Percentiles rank a stretch among this genome's conserved stretches.
Conservation (phyloP, 306 rosid species). For the Cyclanthera cordifolia region DNA sequence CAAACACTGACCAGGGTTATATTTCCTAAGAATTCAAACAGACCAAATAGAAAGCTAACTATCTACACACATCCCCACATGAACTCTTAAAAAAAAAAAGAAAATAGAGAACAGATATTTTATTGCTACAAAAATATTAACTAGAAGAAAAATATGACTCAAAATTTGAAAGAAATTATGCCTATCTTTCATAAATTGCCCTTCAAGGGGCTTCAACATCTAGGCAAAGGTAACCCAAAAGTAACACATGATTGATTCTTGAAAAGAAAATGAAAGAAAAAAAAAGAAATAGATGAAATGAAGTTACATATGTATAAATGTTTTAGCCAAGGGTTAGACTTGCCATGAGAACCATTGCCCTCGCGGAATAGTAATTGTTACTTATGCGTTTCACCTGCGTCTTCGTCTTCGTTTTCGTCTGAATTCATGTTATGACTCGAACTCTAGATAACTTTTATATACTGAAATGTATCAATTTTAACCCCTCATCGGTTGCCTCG, state of each 20-base stretch:
- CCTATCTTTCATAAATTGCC: not conserved
- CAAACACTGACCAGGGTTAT: not conserved
- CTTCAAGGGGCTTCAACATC: too few relatives aligned
- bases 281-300: not conserved
- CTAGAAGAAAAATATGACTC: not conserved
- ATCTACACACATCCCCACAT: not conserved
- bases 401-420: too few relatives aligned
- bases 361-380: not conserved
- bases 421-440: slow-evolving; percentile 41
- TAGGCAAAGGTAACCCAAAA: not conserved
- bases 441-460: slow-evolving; percentile 2
- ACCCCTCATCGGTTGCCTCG: slow-evolving; percentile 9
- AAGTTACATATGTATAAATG: too few relatives aligned
- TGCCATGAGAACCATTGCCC: slow-evolving; percentile 65
- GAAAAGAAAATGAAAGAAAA: too few relatives aligned
- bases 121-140: not conserved
- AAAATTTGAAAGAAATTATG: not conserved
- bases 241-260: too few relatives aligned
- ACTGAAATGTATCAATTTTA: not conserved
- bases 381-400: slow-evolving; percentile 14
- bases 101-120: not conserved
- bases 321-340: slow-evolving; percentile 89
- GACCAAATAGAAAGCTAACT: not conserved
- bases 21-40: not conserved
- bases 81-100: not conserved